phyloP scores from a whole-genome alignment of 176 grass and related monocot species.

The Panicum miliaceum region DNA sequence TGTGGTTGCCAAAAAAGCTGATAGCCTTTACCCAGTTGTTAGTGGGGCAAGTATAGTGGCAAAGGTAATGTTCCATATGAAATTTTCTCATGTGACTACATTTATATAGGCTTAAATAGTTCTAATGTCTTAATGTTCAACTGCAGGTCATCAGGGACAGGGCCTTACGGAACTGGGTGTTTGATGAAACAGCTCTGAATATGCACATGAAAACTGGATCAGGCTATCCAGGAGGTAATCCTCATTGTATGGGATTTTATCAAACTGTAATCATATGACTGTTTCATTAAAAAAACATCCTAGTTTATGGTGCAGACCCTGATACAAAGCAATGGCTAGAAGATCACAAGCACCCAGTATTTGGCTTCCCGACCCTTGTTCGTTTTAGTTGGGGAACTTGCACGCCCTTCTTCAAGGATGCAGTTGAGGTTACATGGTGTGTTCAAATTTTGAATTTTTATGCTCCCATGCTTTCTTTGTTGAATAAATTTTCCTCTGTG shows the following conservation, averaged over 20 bases:
- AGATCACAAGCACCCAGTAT: conserved; percentile 75
- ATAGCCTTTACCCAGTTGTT: conserved; percentile 94
- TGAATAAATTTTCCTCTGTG: not conserved
- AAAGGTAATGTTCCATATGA: conserved; percentile 58
- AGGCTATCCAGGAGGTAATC: conserved; percentile 89
- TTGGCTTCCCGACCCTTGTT: conserved; percentile 92
- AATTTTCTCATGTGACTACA: not conserved
- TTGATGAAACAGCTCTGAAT: conserved; percentile 82
- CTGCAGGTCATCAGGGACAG: conserved; percentile 87
- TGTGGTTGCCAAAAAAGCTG: conserved; percentile 94
- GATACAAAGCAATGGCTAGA: conserved; percentile 86
- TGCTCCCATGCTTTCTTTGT: not conserved
- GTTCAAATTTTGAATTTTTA: conserved; percentile 5
- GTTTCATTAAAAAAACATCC: not conserved
- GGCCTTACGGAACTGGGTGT: conserved; percentile 74
- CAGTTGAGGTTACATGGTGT: conserved; percentile 79
- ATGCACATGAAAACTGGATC: conserved; percentile 93
- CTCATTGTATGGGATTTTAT: conserved; percentile 14
- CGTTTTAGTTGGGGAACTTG: conserved; percentile 98
- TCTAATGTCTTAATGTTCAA: conserved; percentile 26
- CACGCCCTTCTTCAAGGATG: conserved; percentile 69
- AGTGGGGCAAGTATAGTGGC: conserved; percentile 97
- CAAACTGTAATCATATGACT: conserved; percentile 6
- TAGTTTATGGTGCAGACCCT: conserved; percentile 64
- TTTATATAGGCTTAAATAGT: not conserved